Percentiles rank a stretch among this genome's conserved stretches.
These are phyloP conservation scores for Posidonia australis DNA, from an alignment of 106 monocot genomes.

Conservation along the genomic window DNA sequence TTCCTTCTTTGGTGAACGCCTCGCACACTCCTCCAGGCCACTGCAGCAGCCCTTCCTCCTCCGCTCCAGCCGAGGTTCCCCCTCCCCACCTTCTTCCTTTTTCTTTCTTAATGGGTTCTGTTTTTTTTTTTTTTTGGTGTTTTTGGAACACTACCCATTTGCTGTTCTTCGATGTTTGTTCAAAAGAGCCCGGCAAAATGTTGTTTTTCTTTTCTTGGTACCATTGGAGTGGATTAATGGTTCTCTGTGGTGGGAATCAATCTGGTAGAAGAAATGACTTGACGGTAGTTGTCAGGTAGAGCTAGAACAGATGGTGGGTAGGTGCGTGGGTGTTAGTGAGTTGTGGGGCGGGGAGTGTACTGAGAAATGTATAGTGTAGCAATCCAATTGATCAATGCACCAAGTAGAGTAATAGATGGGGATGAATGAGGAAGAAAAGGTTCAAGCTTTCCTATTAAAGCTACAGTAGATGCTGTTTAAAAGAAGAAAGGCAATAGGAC, in stretches of 20 bases:
- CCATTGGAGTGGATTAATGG: background rate
- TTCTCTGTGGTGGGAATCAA: background rate
- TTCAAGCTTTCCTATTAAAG: too few species aligned
- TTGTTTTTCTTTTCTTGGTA: background rate
- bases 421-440: too few species aligned
- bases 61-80: constrained; percentile 10
- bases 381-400: too few species aligned
- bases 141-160: background rate
- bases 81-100: background rate
- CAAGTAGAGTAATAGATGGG: too few species aligned
- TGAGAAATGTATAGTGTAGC: too few species aligned
- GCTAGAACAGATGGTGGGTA: too few species aligned
- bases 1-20: constrained; percentile 69
- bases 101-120: background rate
- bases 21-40: constrained; percentile 24
- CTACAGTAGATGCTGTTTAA: too few species aligned
- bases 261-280: too few species aligned
- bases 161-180: background rate
- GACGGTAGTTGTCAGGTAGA: too few species aligned
- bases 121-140: background rate
- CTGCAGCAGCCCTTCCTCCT: constrained; percentile 14
- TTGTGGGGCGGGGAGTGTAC: too few species aligned
- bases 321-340: too few species aligned
- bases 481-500: too few species aligned
- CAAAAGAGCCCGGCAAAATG: background rate